These are phyloP conservation scores for Tylopilus subfusipes DNA, from an alignment of 768 basidiomycete genomes.

Conservation along the genomic window DNA sequence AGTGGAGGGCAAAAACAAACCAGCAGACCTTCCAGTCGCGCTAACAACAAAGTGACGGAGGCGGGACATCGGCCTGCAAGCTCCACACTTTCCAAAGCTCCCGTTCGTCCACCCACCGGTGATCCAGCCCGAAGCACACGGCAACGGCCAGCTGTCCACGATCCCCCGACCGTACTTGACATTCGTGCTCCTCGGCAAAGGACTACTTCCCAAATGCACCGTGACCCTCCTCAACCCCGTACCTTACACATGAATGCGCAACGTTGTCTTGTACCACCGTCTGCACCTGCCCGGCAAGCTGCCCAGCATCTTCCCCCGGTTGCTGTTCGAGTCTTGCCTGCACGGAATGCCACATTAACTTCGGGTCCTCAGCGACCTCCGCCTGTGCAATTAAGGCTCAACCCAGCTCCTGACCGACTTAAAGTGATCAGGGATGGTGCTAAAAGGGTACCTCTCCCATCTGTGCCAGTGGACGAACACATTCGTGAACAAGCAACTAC, in stretches of 20 bases:
- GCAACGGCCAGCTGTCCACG: slow-evolving; percentile 7
- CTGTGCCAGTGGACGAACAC: slow-evolving; percentile 3
- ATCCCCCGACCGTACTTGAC: not conserved
- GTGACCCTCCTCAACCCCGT: slow-evolving; percentile 14
- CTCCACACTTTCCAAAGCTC: slow-evolving; percentile 10
- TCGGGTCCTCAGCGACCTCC: slow-evolving; percentile 27
- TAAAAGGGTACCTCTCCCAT: slow-evolving; percentile 31
- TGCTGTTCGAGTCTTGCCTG: slow-evolving; percentile 2
- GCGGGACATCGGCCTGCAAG: slow-evolving; percentile 7
- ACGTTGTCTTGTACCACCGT: slow-evolving; percentile 13
- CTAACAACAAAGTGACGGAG: slow-evolving; percentile 14
- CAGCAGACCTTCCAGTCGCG: slow-evolving; percentile 25
- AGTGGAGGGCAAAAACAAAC: slow-evolving; percentile 14
- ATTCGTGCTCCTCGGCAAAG: slow-evolving; percentile 16
- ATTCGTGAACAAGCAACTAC: slow-evolving; percentile 1
- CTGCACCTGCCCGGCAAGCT: slow-evolving; percentile 9
- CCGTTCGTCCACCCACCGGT: slow-evolving; percentile 3
- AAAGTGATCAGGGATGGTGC: slow-evolving; percentile 31
- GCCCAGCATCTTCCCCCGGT: slow-evolving; percentile 5
- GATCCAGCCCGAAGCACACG: not conserved
- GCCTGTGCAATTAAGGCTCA: slow-evolving; percentile 21
- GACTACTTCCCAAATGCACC: slow-evolving; percentile 18
- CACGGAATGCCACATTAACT: slow-evolving; percentile 1
- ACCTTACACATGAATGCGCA: slow-evolving; percentile 14
- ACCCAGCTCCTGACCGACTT: slow-evolving; percentile 20